These are phyloP conservation scores for Aspergillus cavernicola DNA, from an alignment of 495 filamentous ascomycete species.

Conservation along the genomic window DNA sequence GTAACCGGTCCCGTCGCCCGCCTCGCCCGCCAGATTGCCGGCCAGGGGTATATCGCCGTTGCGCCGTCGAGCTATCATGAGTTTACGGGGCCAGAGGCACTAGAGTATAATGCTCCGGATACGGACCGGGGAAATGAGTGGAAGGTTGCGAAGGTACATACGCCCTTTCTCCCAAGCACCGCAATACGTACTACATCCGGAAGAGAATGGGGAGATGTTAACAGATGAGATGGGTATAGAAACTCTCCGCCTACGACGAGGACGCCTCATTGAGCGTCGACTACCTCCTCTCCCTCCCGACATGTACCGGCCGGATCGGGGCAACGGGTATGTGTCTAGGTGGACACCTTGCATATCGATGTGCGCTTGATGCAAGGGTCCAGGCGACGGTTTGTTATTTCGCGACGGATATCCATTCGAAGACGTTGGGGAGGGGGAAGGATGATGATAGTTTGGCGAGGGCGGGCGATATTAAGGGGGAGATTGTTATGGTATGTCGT, in stretches of 20 bases:
- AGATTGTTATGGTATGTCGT: constrained; percentile 61
- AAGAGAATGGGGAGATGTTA: too few species aligned
- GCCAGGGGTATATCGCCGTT: constrained; percentile 90
- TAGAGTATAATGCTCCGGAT: constrained; percentile 82
- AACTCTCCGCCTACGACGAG: constrained; percentile 83
- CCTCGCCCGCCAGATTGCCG: constrained; percentile 88
- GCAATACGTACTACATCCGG: too few species aligned
- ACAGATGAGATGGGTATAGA: constrained; percentile 39
- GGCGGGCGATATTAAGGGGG: constrained; percentile 71
- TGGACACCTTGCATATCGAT: constrained; percentile 83
- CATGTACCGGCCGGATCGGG: constrained; percentile 82
- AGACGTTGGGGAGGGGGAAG: constrained; percentile 66
- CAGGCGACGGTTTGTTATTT: constrained; percentile 82
- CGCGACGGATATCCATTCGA: constrained; percentile 83
- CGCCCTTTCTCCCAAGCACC: too few species aligned
- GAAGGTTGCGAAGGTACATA: constrained; percentile 70
- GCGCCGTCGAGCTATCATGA: constrained; percentile 92
- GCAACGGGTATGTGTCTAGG: constrained; percentile 95
- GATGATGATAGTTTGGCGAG: constrained; percentile 63
- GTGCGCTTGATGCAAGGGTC: constrained; percentile 73
- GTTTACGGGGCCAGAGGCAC: constrained; percentile 79
- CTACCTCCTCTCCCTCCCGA: constrained; percentile 66
- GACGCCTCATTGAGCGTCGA: constrained; percentile 74
- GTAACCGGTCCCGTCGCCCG: constrained; percentile 90
- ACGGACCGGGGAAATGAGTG: constrained; percentile 84